A percentile compares a stretch with the other conserved stretches of the same genome.
Conservation (phyloP, 225 moss, liverwort and hornwort genomes). For the Asterella californica region DNA sequence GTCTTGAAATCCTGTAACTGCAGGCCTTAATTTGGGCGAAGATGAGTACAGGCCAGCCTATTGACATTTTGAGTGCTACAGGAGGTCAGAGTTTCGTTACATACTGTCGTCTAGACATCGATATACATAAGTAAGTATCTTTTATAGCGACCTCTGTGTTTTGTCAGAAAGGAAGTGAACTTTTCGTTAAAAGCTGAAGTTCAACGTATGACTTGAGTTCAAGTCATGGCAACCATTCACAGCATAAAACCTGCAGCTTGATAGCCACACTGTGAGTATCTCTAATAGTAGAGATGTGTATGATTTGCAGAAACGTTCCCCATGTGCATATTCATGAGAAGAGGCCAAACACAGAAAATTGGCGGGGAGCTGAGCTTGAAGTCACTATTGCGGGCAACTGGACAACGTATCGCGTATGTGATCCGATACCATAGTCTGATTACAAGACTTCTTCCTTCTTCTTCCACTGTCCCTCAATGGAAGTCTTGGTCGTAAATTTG, state of each 20-base stretch:
- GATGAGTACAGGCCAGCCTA: constrained; percentile 98
- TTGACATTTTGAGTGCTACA: constrained; percentile 89
- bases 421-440: not conserved
- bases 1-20: not conserved
- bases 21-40: constrained; percentile 99
- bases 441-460: not conserved
- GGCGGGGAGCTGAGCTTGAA: constrained; percentile 94
- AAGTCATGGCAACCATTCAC: not conserved
- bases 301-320: constrained; percentile 67
- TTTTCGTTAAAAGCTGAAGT: not conserved
- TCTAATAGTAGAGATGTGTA: not conserved
- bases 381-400: constrained; percentile 99
- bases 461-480: not conserved
- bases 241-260: not conserved
- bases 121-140: constrained; percentile 80
- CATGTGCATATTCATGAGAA: constrained; percentile 91
- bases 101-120: constrained; percentile 91
- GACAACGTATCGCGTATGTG: constrained; percentile 81
- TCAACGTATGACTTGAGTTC: not conserved
- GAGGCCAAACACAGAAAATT: constrained; percentile 67
- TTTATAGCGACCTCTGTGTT: not conserved
- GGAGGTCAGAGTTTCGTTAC: constrained; percentile 68
- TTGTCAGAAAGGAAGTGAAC: not conserved
- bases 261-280: too few relatives aligned
- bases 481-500: not conserved